Evolutionary conservation across 1,139 yeast species (phyloP), one percentile per base, ranked within the genome.

Genomic region (Chernovozyma aurita): DNA sequence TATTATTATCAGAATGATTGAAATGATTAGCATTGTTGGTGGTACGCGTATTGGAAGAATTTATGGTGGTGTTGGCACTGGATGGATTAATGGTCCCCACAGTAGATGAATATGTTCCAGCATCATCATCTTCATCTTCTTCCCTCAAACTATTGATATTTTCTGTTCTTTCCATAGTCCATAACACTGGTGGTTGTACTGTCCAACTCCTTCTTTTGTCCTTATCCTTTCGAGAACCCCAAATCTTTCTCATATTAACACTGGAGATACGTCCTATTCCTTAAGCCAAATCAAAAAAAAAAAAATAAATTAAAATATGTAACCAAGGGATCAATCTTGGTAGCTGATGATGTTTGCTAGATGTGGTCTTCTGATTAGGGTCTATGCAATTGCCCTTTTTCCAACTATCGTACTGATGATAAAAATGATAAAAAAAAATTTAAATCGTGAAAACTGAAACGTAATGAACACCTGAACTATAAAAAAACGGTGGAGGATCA

Each of bases 191-290:
- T 7, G 40, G 31, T n/a, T n/a, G n/a, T 13, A 42, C 38, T 8
- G 53, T 45, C 40, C 55, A 46, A 41, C 57, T 52, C 43, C 51
- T 50, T 24, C 62, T 48, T 46, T 52, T 55, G 32, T 57, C 61
- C 44, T 49, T 49, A 34, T 57, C 63, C 46, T 52, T 58, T 44
- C 62, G 53, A 50, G 49, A 57, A 32, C 55, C 28, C 62, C 61
- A 58, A 45, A 58, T 57, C 48, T 57, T 58, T 43, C 63, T 57
- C 63, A 58, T 58, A 24, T 6, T 13, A 13, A 16, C 6, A 26
- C n/a, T n/a, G 11, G 12, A 6, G 28, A 26, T 12, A 26, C 28
- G 28, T 26, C 28, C 11, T 26, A 7, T 6, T 26, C 22, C 22
- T 20, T 6, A 9, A 20, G 6, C 22, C 9, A 20, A 20, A 20